Evolutionary conservation across 164 flowering plant species (phyloP).

Genomic region (Cinnamomum chago): DNA sequence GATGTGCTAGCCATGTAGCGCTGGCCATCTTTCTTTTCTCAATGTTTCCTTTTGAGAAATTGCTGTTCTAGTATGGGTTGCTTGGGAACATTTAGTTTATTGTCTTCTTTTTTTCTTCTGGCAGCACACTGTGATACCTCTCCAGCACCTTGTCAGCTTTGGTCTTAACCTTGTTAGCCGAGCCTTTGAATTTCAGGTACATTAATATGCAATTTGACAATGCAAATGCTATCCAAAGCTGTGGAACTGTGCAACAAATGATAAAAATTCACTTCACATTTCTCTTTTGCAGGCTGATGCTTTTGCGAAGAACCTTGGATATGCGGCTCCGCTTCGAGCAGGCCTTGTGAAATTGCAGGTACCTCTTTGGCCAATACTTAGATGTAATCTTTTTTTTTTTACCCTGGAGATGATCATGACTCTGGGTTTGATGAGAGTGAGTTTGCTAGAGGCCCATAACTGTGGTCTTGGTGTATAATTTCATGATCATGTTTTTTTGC

Average conservation of each 20-base stretch:
- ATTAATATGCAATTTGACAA: neutral
- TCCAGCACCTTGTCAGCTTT: constrained; percentile 88
- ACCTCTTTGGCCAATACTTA: neutral
- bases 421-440: neutral
- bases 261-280: neutral
- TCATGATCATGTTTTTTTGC: neutral
- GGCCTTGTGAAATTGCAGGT: constrained; percentile 97
- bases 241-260: neutral
- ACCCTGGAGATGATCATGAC: neutral
- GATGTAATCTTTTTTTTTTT: neutral
- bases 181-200: constrained; percentile 95
- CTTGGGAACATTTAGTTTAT: neutral
- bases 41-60: too few species aligned
- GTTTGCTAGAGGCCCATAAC: neutral
- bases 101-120: constrained; percentile 1
- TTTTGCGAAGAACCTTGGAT: constrained; percentile 92
- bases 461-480: neutral
- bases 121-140: constrained; percentile 91
- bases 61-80: neutral
- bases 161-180: constrained; percentile 91
- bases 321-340: constrained; percentile 56
- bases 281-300: constrained; percentile 75
- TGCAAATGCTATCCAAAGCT: neutral
- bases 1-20: too few species aligned
- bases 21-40: too few species aligned